Conservation (phyloP, 1,284 basidiomycete genomes). For the Cryptococcus maquisensis region DNA sequence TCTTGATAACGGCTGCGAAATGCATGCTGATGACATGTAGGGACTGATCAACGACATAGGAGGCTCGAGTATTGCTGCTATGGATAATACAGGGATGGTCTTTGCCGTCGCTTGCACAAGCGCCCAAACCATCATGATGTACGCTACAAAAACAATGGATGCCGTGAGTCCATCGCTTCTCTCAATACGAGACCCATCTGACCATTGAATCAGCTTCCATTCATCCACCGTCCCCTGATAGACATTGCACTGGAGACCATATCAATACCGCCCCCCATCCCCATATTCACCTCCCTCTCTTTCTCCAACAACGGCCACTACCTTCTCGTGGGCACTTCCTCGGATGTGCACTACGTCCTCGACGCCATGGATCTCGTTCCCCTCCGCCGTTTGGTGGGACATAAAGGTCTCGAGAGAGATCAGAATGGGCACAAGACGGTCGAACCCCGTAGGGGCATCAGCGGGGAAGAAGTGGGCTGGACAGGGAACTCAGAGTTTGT, state of each 20-base stretch:
- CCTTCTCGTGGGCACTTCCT: conserved; percentile 86
- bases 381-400: conserved; percentile 76
- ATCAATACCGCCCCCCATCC: conserved; percentile 76
- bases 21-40: conserved; percentile 20
- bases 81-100: conserved; percentile 82
- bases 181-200: background rate
- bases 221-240: conserved; percentile 69
- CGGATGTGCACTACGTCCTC: conserved; percentile 85
- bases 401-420: conserved; percentile 69
- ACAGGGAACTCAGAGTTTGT: conserved; percentile 87
- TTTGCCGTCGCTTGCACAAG: conserved; percentile 90
- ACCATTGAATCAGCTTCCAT: conserved; percentile 59
- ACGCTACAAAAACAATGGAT: conserved; percentile 84
- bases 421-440: conserved; percentile 54
- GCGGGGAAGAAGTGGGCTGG: conserved; percentile 87
- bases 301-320: conserved; percentile 89
- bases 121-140: conserved; percentile 73
- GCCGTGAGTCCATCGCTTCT: conserved; percentile 51
- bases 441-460: conserved; percentile 68
- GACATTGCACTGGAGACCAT: conserved; percentile 69
- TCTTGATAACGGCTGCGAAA: conserved; percentile 43
- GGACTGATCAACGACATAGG: conserved; percentile 54
- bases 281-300: conserved; percentile 82
- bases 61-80: conserved; percentile 74
- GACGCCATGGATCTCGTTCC: conserved; percentile 81